These are phyloP conservation scores for Sclerotinia glacialis DNA, from an alignment of 2,329 filamentous ascomycete genomes.

Conservation along the genomic window DNA sequence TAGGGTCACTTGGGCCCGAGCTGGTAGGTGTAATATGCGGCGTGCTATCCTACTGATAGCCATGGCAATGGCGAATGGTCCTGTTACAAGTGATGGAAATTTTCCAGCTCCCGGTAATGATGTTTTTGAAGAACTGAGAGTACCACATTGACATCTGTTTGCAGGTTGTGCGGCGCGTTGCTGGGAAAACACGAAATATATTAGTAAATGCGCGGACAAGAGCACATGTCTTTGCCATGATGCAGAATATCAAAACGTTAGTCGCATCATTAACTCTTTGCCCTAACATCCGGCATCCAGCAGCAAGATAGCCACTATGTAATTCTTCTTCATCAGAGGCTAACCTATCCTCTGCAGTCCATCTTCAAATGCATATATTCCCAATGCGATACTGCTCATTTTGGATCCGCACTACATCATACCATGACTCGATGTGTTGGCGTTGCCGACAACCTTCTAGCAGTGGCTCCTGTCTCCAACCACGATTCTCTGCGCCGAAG, in stretches of 20 bases:
- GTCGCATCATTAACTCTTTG: conserved; percentile 13
- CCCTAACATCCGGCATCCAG: neutral
- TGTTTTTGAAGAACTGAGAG: neutral
- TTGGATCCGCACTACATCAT: conserved; percentile 39
- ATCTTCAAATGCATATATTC: conserved; percentile 42
- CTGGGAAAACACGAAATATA: conserved; percentile 42
- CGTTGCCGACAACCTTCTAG: conserved; percentile 28
- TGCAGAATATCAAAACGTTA: conserved; percentile 38
- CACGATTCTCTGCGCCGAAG: conserved; percentile 37
- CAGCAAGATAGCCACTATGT: neutral
- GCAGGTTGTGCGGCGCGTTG: conserved; percentile 38
- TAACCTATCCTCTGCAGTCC: conserved; percentile 30
- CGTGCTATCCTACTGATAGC: conserved; percentile 22
- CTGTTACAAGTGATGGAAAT: conserved; percentile 23
- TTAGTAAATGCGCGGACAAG: conserved; percentile 38
- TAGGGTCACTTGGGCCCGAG: neutral
- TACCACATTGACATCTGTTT: conserved; percentile 9
- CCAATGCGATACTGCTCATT: conserved; percentile 40
- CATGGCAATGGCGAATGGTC: conserved; percentile 23
- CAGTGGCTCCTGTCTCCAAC: conserved; percentile 32
- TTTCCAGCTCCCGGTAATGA: conserved; percentile 27
- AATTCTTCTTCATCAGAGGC: neutral
- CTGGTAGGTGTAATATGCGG: conserved; percentile 20
- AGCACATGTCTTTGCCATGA: conserved; percentile 39
- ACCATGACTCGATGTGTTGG: conserved; percentile 37